Base-by-base conservation (phyloP, 768 basidiomycete genomes). In the Naematelia encephala region DNA sequence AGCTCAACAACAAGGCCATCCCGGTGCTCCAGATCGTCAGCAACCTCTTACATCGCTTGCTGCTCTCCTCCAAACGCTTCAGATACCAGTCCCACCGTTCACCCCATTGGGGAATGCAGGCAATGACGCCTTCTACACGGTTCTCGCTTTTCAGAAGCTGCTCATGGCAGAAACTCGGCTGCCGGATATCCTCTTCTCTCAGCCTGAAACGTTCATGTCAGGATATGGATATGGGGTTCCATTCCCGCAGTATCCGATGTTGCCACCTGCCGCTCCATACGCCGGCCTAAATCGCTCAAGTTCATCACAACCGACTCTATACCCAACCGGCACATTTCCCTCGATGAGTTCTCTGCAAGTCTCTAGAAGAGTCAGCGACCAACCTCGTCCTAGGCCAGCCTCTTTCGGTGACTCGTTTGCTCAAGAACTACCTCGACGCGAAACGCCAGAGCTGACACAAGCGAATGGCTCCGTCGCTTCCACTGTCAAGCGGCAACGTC, bases 111-210 rank as follows among this genome's bases (percentile, higher is more conserved):
- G 70, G 8, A 77, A 77, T 54, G 72, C 75, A 10, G 75, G 75
- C 1, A 77, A 77, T 58, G 72, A 73, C 1, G 73, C 75, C 5
- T 77, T 74, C 60, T 75, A 77, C 61, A 70, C 72, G 0, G 47
- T 77, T 13, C 55, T 74, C 4, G 67, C 73, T 4, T 77, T 77
- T 47, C 73, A 77, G 28, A 69, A 73, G 51, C 67, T 77, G 22
- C 59, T 77, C 68, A 75, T 73, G 72, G 67, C 65, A 12, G 69
- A 70, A 30, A 70, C 69, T 44, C 51, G 69, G 43, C 42, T 73
- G 3, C 72, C 72, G 45, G 63, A 64, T 30, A 14, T 63, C 29
- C 61, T 73, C 3, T 68, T 67, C 53, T 42, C 22, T 23, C 53
- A 56, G 14, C 46, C 43, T 22, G 42, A 59, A 60, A 16, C 34